These are phyloP conservation scores for Lodderomyces oxycetoniae DNA, from an alignment of 1,139 yeast species.

Conservation along the genomic window DNA sequence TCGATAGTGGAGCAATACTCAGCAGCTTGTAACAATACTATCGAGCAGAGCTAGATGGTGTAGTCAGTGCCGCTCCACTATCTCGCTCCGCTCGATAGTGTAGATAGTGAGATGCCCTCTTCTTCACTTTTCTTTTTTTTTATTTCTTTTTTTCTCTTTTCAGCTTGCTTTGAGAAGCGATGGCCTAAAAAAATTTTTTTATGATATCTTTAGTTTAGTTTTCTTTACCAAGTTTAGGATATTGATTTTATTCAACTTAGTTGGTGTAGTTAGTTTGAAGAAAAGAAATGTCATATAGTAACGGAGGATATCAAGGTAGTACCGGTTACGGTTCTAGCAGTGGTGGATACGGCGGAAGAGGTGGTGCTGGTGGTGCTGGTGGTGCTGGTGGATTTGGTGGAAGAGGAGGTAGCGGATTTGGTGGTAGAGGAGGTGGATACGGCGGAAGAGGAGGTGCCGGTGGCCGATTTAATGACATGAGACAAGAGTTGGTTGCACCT, in stretches of 20 bases:
- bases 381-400: constrained; percentile 24
- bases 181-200: too few relatives aligned
- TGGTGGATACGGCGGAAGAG: constrained; percentile 11
- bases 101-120: neutral
- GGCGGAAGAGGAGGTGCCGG: constrained; percentile 24
- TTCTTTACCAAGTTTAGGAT: too few relatives aligned
- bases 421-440: constrained; percentile 25
- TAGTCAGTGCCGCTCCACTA: too few relatives aligned
- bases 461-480: constrained; percentile 33
- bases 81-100: too few relatives aligned
- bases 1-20: too few relatives aligned
- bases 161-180: too few relatives aligned
- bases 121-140: constrained; percentile 4
- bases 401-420: constrained; percentile 27
- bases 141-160: constrained; percentile 2
- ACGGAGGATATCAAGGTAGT: constrained; percentile 16
- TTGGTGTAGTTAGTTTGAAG: neutral
- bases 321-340: constrained; percentile 12
- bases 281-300: constrained; percentile 15
- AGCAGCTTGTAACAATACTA: too few relatives aligned
- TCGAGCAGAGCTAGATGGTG: too few relatives aligned
- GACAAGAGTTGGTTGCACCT: constrained; percentile 52
- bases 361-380: constrained; percentile 8
- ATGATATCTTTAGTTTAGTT: too few relatives aligned
- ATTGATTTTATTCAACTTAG: too few relatives aligned